Evolutionary conservation across 352 stramenopile species (phyloP).

Genomic region (Phytophthora sojae): DNA sequence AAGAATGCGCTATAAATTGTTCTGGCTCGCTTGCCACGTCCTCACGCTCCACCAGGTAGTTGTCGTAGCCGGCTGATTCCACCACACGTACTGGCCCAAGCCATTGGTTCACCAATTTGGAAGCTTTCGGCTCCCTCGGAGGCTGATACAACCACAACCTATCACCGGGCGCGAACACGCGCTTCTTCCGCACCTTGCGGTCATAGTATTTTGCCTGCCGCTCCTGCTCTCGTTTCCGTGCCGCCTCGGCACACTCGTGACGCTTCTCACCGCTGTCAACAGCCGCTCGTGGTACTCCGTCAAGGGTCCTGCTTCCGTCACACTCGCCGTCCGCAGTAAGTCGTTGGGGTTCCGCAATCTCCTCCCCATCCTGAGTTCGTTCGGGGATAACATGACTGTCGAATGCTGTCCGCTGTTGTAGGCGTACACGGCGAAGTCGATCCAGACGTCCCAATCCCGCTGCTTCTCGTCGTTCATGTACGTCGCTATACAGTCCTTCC

Average conservation of each 20-base stretch:
- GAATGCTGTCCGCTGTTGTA: background rate
- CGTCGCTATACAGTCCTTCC: background rate
- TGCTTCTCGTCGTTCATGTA: background rate
- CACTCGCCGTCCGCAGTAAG: accelerated
- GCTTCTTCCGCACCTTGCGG: background rate
- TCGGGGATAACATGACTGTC: background rate
- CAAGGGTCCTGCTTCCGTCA: background rate
- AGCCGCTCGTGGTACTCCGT: background rate
- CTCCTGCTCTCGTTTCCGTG: background rate
- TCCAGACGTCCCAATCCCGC: background rate
- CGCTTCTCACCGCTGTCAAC: background rate
- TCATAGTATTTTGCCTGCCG: background rate
- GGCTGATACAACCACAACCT: slow-evolving; percentile 4
- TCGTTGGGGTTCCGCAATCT: background rate
- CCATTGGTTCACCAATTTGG: slow-evolving; percentile 11
- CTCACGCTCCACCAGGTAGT: slow-evolving; percentile 2
- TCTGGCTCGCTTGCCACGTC: background rate
- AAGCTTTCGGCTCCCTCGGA: background rate
- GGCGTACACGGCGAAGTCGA: background rate
- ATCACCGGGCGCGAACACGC: background rate
- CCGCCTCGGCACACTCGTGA: background rate
- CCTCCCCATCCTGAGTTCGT: background rate
- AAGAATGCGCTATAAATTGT: slow-evolving; percentile 4
- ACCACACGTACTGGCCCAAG: background rate
- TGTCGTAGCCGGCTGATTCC: background rate